A percentile compares a stretch with the other conserved stretches of the same genome.
phyloP scores from a whole-genome alignment of 2,329 filamentous ascomycete genomes.

The Zalaria obscura region DNA sequence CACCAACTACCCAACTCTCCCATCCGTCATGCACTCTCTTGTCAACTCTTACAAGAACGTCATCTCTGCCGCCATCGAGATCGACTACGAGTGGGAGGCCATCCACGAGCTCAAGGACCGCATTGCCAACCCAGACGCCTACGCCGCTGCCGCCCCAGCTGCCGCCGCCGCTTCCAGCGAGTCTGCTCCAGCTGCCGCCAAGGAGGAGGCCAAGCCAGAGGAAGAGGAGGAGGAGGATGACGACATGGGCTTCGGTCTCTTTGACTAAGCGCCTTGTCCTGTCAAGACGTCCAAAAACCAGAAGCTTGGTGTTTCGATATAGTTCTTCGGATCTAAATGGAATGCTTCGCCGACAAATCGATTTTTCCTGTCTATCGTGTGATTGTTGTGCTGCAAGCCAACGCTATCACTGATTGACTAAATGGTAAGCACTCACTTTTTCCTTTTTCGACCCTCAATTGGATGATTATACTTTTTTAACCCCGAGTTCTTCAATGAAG shows the following conservation, averaged over 20 bases:
- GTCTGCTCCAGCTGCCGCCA: conserved; percentile 36
- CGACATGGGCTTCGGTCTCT: conserved; percentile 40
- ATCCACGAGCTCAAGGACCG: conserved; percentile 98
- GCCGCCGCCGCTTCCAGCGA: conserved; percentile 42
- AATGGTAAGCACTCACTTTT: conserved; percentile 2
- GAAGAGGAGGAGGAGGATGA: conserved; percentile 43
- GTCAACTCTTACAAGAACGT: conserved; percentile 98
- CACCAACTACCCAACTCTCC: conserved; percentile 86
- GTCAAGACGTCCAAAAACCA: not conserved
- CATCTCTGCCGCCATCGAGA: conserved; percentile 76
- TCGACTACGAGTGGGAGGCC: conserved; percentile 85
- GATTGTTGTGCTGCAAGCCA: too few relatives aligned
- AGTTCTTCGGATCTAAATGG: not conserved
- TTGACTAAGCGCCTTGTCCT: conserved; percentile 27
- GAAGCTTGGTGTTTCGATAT: conserved; percentile 1
- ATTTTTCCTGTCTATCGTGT: too few relatives aligned
- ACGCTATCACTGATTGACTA: too few relatives aligned
- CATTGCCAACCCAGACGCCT: conserved; percentile 96
- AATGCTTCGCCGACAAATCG: not conserved
- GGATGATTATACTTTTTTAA: conserved; percentile 56
- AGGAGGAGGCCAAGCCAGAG: conserved; percentile 42
- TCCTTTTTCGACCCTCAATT: conserved; percentile 9
- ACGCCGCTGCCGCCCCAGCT: conserved; percentile 67
- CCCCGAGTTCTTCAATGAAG: conserved; percentile 45
- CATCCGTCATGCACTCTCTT: conserved; percentile 89